Base-by-base conservation (phyloP, 257 asterid genomes). In the Haberlea rhodopensis region DNA sequence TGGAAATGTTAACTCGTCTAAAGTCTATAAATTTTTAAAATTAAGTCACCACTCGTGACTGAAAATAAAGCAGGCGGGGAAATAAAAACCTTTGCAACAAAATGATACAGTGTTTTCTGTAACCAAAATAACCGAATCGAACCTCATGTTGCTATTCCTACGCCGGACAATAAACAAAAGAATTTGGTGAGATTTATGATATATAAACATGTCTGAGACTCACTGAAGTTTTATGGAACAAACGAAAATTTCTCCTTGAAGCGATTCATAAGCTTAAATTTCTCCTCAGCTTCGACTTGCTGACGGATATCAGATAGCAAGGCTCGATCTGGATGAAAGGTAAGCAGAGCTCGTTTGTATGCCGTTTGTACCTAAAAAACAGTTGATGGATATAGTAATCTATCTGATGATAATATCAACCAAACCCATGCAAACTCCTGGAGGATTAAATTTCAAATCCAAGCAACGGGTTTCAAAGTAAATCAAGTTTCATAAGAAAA, bases 231-330 rank as follows among this genome's bases (percentile, higher is more conserved):
- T 66, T 72, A 51, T 57, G 37, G 46, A 29, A 60, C 23, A 37
- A 71, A 57, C 18, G 56, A 56, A 64, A 79, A 82, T 73, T 84
- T 89, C 78, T 89, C 96, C 83, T 84, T 87, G 80, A 87, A 73
- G 32, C 95, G 89, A 59, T 81, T 81, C 25, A 92, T 81, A 69
- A 94, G 92, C 89, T 94, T 94, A 65, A 90, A 89, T 71, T 87
- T 94, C 76, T 94, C 99, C 80, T 94, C 97, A 15, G 99, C 91
- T 75, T 94, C 99, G 45, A 94, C 97, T 70, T 81, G 90, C 62
- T 79, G 82, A 18, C 84, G 85, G 40, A 87, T 64, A 68, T 89
- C 88, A 45, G 81, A 79, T 67, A 71, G 72, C 23, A 84, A 74
- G 71, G 95, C 90, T 65, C 95, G 87, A 70, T 92, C 99, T 5